A percentile compares a stretch with the other conserved stretches of the same genome.
Conservation (phyloP, 345 rosid species). For the Pistacia atlantica region DNA sequence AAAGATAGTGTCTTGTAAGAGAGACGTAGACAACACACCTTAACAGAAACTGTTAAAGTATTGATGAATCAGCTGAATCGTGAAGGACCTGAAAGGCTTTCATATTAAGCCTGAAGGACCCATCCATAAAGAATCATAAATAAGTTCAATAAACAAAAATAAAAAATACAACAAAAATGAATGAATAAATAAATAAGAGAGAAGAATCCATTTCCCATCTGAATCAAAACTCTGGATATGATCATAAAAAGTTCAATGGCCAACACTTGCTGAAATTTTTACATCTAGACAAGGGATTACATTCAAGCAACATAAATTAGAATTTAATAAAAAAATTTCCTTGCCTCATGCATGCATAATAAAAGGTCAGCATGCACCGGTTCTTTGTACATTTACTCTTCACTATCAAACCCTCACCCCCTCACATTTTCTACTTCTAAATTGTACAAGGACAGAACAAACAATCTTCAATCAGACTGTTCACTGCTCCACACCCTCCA, state of each 20-base stretch:
- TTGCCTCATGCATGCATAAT: slow-evolving; percentile 32
- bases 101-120: too few relatives aligned
- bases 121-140: too few relatives aligned
- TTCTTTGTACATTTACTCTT: slow-evolving; percentile 13
- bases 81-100: too few relatives aligned
- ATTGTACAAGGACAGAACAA: slow-evolving; percentile 21
- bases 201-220: background rate
- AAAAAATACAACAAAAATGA: background rate
- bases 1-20: too few relatives aligned
- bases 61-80: too few relatives aligned
- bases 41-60: too few relatives aligned
- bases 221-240: background rate
- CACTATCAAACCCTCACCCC: background rate
- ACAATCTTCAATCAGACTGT: background rate
- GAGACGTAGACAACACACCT: too few relatives aligned
- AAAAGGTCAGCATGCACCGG: slow-evolving; percentile 44
- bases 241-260: background rate
- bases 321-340: background rate
- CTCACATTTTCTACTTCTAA: slow-evolving; percentile 7
- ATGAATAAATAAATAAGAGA: too few relatives aligned
- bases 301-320: slow-evolving; percentile 12
- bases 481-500: background rate
- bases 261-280: background rate
- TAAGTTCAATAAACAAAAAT: too few relatives aligned
- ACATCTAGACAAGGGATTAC: background rate